These are phyloP conservation scores for Oryza glaberrima DNA, from an alignment of 176 grass and related monocot genomes.

Conservation along the genomic window DNA sequence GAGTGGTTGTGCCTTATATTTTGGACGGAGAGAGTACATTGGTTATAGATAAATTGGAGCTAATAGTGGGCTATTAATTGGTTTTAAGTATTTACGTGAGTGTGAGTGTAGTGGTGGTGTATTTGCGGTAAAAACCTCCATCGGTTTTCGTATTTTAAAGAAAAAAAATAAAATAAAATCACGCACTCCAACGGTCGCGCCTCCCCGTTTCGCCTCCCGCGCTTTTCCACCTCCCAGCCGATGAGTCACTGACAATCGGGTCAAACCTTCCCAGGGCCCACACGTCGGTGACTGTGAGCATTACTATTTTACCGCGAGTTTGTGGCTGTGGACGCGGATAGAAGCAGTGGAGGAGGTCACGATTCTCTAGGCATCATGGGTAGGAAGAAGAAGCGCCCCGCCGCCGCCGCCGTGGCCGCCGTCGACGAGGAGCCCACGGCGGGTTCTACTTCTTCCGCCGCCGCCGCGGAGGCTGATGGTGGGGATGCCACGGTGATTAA, in stretches of 20 bases:
- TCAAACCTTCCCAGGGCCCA: neutral
- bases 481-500: neutral
- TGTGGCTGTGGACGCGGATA: neutral
- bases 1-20: too few relatives aligned
- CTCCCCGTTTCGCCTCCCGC: neutral
- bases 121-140: too few relatives aligned
- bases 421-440: neutral
- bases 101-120: too few relatives aligned
- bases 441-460: neutral
- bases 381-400: neutral
- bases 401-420: too few relatives aligned
- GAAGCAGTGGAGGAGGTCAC: neutral
- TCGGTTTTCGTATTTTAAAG: neutral
- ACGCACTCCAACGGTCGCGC: constrained; percentile 29
- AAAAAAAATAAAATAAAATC: neutral
- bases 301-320: neutral
- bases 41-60: too few relatives aligned
- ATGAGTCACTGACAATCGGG: neutral
- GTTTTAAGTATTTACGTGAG: too few relatives aligned
- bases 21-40: too few relatives aligned
- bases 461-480: neutral
- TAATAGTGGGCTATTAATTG: too few relatives aligned
- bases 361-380: constrained; percentile 11
- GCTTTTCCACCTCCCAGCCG: neutral
- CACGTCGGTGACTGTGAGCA: neutral